phyloP scores from a whole-genome alignment of 768 basidiomycete genomes.

The Polyporus arcularius region DNA sequence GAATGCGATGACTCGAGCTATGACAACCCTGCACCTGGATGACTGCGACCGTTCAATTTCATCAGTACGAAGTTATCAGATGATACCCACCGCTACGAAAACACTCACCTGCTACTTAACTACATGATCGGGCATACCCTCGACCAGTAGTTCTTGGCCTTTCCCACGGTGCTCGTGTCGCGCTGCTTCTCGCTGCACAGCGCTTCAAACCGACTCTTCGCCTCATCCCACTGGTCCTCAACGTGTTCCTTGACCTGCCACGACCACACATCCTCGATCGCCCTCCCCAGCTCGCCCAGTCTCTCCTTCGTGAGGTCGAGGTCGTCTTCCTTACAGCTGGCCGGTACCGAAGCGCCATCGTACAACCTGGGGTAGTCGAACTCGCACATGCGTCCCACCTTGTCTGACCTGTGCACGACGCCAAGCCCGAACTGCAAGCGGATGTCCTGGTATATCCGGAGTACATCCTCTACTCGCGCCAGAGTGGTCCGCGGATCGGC shows the following conservation, averaged over 20 bases:
- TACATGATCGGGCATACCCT: too few relatives aligned
- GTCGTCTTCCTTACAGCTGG: neutral
- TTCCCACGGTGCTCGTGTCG: too few relatives aligned
- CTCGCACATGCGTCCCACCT: slow-evolving; percentile 24
- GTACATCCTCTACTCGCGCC: slow-evolving; percentile 10
- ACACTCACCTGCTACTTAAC: too few relatives aligned
- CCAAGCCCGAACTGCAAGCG: slow-evolving; percentile 22
- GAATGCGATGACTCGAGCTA: too few relatives aligned
- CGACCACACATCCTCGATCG: slow-evolving; percentile 15
- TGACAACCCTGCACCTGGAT: too few relatives aligned
- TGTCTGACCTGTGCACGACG: slow-evolving; percentile 14
- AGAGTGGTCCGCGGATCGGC: slow-evolving; percentile 19
- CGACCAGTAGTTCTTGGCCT: too few relatives aligned
- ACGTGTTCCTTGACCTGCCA: slow-evolving; percentile 19
- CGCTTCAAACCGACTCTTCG: slow-evolving; percentile 11
- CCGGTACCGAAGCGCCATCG: neutral
- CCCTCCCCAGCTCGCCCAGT: slow-evolving; percentile 8
- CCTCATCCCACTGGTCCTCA: slow-evolving; percentile 16
- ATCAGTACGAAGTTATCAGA: too few relatives aligned
- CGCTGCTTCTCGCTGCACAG: neutral
- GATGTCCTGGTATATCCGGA: slow-evolving; percentile 24
- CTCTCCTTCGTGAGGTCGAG: neutral
- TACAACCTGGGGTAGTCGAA: slow-evolving; percentile 19
- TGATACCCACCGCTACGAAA: too few relatives aligned
- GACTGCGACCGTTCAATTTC: too few relatives aligned